These are phyloP conservation scores for Globisporangium alternatum DNA, from an alignment of 352 stramenopile genomes.

Conservation along the genomic window DNA sequence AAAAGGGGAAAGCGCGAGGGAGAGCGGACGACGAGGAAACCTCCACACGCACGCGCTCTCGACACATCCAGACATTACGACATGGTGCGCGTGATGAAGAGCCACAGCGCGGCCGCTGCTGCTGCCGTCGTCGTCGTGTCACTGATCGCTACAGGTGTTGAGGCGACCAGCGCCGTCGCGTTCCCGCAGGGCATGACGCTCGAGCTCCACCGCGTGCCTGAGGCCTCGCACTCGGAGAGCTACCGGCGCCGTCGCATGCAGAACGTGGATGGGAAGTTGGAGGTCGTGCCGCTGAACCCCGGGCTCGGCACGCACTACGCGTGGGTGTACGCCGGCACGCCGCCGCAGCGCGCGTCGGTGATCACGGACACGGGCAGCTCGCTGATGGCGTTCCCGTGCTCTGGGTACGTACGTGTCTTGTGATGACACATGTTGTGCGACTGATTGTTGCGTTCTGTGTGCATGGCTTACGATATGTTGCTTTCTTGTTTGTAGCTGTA, in stretches of 20 bases:
- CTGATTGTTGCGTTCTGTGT: background rate
- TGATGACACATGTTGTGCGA: background rate
- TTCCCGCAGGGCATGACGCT: constrained; percentile 26
- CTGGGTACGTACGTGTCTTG: constrained; percentile 31
- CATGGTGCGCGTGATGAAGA: constrained; percentile 4
- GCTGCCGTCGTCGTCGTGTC: background rate
- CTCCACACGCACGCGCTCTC: background rate
- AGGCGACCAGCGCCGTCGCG: background rate
- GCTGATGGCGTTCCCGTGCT: constrained; percentile 81
- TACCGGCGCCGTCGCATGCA: constrained; percentile 41
- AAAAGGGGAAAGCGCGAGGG: background rate
- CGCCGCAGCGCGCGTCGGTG: constrained; percentile 76
- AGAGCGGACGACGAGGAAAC: background rate
- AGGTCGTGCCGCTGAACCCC: constrained; percentile 62
- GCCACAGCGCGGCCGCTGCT: background rate
- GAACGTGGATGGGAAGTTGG: constrained; percentile 32
- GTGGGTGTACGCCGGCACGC: constrained; percentile 79
- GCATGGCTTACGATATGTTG: background rate
- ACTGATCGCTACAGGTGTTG: background rate
- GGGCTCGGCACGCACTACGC: constrained; percentile 84
- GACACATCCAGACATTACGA: background rate
- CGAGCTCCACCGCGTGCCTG: constrained; percentile 38
- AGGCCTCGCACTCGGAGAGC: constrained; percentile 23
- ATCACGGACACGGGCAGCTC: constrained; percentile 81
- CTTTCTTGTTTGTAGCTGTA: constrained; percentile 28